phyloP scores from a whole-genome alignment of 2,329 filamentous ascomycete species.

The Ophiostoma sp. region DNA sequence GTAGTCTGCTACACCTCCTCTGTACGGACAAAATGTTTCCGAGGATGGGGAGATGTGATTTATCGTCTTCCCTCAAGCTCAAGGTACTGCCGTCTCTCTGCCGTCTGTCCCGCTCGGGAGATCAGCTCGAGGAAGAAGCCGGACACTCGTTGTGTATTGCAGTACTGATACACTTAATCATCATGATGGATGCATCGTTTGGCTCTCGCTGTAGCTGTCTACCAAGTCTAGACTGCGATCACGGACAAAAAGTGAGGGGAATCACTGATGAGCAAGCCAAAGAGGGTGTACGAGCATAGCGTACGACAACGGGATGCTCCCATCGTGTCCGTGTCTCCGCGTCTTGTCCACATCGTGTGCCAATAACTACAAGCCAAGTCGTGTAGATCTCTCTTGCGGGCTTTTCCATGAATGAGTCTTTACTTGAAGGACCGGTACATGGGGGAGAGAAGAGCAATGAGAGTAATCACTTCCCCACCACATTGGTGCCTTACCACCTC shows the following conservation, averaged over 20 bases:
- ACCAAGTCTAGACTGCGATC: slow-evolving; percentile 3
- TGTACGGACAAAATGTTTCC: background rate
- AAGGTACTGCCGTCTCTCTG: background rate
- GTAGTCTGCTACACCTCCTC: background rate
- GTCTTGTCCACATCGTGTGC: background rate
- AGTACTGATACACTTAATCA: background rate
- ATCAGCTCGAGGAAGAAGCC: background rate
- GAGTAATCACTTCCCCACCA: background rate
- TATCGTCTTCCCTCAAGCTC: background rate
- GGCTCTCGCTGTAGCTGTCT: background rate
- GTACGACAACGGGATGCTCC: slow-evolving; percentile 1
- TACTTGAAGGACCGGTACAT: background rate
- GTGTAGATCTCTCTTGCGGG: background rate
- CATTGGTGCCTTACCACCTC: slow-evolving; percentile 6
- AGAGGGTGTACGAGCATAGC: slow-evolving; percentile 8
- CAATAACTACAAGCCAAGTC: background rate
- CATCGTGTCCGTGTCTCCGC: background rate
- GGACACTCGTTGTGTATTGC: background rate
- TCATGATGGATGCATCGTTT: background rate
- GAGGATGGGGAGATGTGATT: background rate
- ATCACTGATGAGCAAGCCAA: background rate
- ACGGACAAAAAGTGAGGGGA: slow-evolving; percentile 5
- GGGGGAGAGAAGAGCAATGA: background rate
- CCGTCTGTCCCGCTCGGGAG: slow-evolving; percentile 4
- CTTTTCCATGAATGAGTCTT: too few species aligned